A percentile compares a stretch with the other conserved stretches of the same genome.
Evolutionary conservation across 306 rosid species (phyloP).

Genomic region (Prinsepia uniflora): DNA sequence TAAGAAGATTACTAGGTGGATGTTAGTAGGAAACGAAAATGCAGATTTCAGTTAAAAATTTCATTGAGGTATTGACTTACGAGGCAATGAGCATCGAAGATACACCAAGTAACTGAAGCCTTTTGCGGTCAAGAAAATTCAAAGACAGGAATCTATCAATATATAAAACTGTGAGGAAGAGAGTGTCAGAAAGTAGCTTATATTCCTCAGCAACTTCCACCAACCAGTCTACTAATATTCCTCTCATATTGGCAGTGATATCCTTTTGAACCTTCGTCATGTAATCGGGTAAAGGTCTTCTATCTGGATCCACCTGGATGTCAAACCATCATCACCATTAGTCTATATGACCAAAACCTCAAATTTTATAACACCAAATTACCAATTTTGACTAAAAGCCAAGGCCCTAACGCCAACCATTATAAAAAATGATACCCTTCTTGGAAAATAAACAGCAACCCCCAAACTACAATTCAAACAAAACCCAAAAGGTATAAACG

Average conservation of each 20-base stretch:
- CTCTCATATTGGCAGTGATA: conserved; percentile 66
- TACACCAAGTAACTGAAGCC: conserved; percentile 70
- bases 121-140: conserved; percentile 41
- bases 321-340: neutral
- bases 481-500: neutral
- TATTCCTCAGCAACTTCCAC: conserved; percentile 90
- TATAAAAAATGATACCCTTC: neutral
- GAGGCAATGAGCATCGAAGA: conserved; percentile 79
- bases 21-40: neutral
- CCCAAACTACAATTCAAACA: neutral
- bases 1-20: neutral
- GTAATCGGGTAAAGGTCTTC: conserved; percentile 63
- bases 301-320: conserved; percentile 54
- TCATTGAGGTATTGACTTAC: conserved; percentile 39
- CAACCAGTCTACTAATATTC: conserved; percentile 82
- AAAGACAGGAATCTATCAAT: conserved; percentile 64
- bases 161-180: conserved; percentile 53
- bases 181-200: conserved; percentile 68
- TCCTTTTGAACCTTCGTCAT: conserved; percentile 66
- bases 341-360: neutral
- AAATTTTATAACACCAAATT: neutral
- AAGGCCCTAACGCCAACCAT: neutral
- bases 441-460: neutral
- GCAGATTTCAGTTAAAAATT: neutral
- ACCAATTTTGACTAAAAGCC: neutral